Base-by-base conservation (phyloP, 495 filamentous ascomycete genomes). In the Copromyces sp. region DNA sequence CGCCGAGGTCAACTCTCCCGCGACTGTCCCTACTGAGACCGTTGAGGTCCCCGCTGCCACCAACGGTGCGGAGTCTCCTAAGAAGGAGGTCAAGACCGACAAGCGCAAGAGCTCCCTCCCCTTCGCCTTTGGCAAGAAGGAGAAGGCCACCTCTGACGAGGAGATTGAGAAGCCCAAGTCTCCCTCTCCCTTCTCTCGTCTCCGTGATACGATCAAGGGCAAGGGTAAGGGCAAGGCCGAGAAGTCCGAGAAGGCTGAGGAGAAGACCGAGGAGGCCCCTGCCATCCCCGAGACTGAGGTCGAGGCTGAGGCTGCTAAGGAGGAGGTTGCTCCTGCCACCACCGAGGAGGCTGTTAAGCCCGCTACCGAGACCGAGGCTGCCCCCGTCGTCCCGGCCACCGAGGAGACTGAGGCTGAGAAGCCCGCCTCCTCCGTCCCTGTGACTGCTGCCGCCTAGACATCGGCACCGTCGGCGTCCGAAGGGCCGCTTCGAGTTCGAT, bases 21-120 rank as follows among this genome's bases (percentile, higher is more conserved):
- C 83, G 44, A 79, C 82, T 40, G 82, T 77, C 71, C 80, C 83
- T 39, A 76, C 82, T 39, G 84, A 85, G 79, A 80, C 80, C 1
- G 75, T 81, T 32, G 86, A 86, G 75, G 79, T 72, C 24, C 72
- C 83, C 16, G 78, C 81, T 42, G 80, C 83, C 72, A 81, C 83
- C 79, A 83, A 86, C 77, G 81, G 84, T 61, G 87, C 87, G 79
- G 78, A 85, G 72, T 61, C 53, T 32, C 53, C 53, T 7, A 84
- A 84, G 77, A 81, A 82, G 76, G 84, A 88, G 75, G 79, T 82
- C 65, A 85, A 87, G 85, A 76, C 69, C 70, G 86, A 87, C 73
- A 88, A 87, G 83, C 85, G 86, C 76, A 89, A 88, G 82, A 86
- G 85, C 74, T 84, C 84, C 4, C 79, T 87, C 0, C 87, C 87